Evolutionary conservation across 1,284 basidiomycete species (phyloP).

Genomic region (Microbotryum lychnidis-dioicae): DNA sequence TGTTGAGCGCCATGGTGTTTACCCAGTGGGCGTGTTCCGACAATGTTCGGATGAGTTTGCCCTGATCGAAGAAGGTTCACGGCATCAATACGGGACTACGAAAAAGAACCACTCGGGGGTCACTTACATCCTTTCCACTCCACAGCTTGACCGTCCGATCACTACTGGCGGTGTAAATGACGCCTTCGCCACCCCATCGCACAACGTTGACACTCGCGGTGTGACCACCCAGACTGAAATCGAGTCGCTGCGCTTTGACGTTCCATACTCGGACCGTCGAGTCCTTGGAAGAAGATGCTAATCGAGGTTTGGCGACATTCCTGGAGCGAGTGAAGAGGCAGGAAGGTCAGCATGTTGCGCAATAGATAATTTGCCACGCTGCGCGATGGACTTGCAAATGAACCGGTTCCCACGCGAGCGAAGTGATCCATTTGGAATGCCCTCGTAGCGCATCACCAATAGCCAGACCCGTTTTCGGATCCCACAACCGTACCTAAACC

Average conservation of each 20-base stretch:
- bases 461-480: conserved; percentile 75
- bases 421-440: conserved; percentile 94
- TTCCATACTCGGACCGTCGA: conserved; percentile 92
- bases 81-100: not conserved
- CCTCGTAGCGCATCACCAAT: conserved; percentile 78
- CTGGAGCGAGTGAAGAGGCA: conserved; percentile 15
- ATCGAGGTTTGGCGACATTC: conserved; percentile 63
- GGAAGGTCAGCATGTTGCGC: not conserved
- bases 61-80: conserved; percentile 34
- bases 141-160: conserved; percentile 91
- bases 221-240: conserved; percentile 87
- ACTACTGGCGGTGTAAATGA: conserved; percentile 87
- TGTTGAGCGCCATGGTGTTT: conserved; percentile 88
- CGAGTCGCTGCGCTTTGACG: conserved; percentile 58
- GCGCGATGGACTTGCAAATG: conserved; percentile 56
- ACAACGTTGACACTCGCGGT: conserved; percentile 91
- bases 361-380: not conserved
- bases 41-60: conserved; percentile 56
- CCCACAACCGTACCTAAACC: conserved; percentile 69
- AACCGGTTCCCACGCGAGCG: conserved; percentile 92
- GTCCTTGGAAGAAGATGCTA: conserved; percentile 94
- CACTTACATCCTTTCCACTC: conserved; percentile 64
- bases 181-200: conserved; percentile 85
- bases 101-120: not conserved
- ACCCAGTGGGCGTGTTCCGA: conserved; percentile 99